phyloP scores from a whole-genome alignment of 2,329 filamentous ascomycete species.

The Penicillium fuscoglaucum region DNA sequence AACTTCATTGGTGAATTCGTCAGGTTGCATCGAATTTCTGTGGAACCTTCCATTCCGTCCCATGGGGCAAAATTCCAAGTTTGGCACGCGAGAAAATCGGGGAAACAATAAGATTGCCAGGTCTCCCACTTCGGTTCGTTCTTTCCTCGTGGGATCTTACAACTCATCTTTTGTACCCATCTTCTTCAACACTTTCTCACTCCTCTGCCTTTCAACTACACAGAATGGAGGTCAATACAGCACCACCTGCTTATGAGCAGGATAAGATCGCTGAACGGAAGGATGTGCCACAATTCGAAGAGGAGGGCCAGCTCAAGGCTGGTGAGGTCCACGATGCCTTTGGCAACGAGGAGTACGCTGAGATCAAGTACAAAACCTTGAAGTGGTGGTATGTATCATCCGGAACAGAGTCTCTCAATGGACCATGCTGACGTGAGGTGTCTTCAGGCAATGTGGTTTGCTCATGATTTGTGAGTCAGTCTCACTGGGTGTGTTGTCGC shows the following conservation, averaged over 20 bases:
- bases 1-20: constrained; percentile 4
- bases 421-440: neutral
- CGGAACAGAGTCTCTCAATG: neutral
- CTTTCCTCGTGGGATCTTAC: neutral
- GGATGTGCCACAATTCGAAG: constrained; percentile 14
- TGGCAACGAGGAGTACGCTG: constrained; percentile 28
- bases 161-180: neutral
- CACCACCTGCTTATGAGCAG: constrained; percentile 21
- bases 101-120: constrained; percentile 4
- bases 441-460: constrained; percentile 26
- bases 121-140: neutral
- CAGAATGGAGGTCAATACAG: constrained; percentile 21
- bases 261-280: constrained; percentile 26
- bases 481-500: constrained; percentile 27
- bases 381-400: constrained; percentile 25
- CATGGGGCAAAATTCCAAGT: neutral
- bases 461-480: constrained; percentile 31
- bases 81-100: neutral
- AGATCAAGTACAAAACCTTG: constrained; percentile 31
- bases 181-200: neutral
- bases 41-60: constrained; percentile 4
- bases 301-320: constrained; percentile 23
- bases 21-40: constrained; percentile 6
- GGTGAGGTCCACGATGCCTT: constrained; percentile 28
- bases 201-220: constrained; percentile 5